Evolutionary conservation across 1,139 yeast species (phyloP), one percentile per base, ranked within the genome.

Genomic region (Geotrichum europaeum): DNA sequence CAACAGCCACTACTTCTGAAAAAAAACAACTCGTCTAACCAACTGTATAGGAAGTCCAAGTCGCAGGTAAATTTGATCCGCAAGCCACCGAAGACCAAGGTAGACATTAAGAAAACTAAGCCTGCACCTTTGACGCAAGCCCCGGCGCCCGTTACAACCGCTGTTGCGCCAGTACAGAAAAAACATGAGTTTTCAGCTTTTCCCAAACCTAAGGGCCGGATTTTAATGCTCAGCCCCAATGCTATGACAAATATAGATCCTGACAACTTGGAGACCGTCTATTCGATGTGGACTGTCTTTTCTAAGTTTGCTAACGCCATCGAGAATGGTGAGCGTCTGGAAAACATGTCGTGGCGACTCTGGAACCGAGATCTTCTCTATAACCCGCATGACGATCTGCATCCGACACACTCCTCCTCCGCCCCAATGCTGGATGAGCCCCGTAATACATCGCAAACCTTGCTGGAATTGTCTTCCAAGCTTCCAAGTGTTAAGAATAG

Each of bases 321-420:
- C 52, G 78, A 77, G 61, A 80, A 82, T 66, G 86, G 86, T 40
- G 76, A 79, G 59, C 74, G 87, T 24, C 71, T 83, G 13, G 86
- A 82, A 68, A 83, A 83, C 68, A 76, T 83, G 60, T 79, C 84
- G 56, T 83, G 86, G 86, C 73, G 87, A 49, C 76, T 83, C 49
- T 82, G 84, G 70, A 82, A 81, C 63, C 73, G 84, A 56, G 81
- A 80, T 55, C 60, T 81, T 3, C 68, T 76, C 24, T 62, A 60
- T 49, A 58, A 60, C 51, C 53, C 53, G 22, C 24, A 22, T 9
- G 56, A 49, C 36, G 47, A 40, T n/a, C 6, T 36, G 43, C 13
- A 13, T 5, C 9, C 18, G 9, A n/a, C 20, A 15, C 18, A 18
- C 9, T 40, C 47, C 20, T 40, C 22, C 20, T 40, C 20, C 5